Evolutionary conservation across 2,329 filamentous ascomycete species (phyloP), one percentile per base, ranked within the genome.

Genomic region (Curvularia hawaiiensis): DNA sequence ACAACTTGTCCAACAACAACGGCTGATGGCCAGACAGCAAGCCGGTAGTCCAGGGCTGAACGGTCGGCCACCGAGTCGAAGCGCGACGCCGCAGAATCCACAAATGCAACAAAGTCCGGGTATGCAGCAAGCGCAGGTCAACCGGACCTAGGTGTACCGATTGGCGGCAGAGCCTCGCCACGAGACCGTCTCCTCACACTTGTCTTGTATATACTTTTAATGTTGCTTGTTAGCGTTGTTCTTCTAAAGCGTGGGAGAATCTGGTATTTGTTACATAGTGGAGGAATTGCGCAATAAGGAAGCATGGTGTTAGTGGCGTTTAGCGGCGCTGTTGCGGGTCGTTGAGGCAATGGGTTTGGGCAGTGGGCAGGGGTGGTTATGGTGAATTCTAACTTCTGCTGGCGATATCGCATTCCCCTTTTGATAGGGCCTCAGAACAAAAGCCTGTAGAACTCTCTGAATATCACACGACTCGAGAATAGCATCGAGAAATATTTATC

Each of bases 51-150:
- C 72, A 8, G 66, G 67, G 41, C 54, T 75, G 58, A 74, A 65
- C 51, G 70, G 67, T 38, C 62, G 68, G 55, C 71, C 67, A 50
- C 64, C 66, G 38, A 77, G 75, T 57, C 64, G 75, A 50, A 77
- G 75, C 60, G 75, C 73, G 24, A 77, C 75, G 35, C 75, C 75
- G 12, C 74, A 75, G 50, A 75, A 75, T 48, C 66, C 71, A 33
- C 67, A 72, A 56, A 67, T 73, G 60, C 67, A 71, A 61, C 71
- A 74, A 53, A 74, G 72, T 56, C 72, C 72, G 9, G 66, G 68
- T 28, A 60, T 72, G 54, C 69, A 72, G 58, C 72, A 75, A 60
- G 71, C 71, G 39, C 72, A 74, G 60, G 58, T 70, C 52, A 66
- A 65, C 50, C 58, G 60, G 47, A 59, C 64, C 22, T 65, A 61